Evolutionary conservation across 2,329 filamentous ascomycete genomes (phyloP), one percentile per base, ranked within the genome.

Genomic region (Aspergillus thermomutatus): DNA sequence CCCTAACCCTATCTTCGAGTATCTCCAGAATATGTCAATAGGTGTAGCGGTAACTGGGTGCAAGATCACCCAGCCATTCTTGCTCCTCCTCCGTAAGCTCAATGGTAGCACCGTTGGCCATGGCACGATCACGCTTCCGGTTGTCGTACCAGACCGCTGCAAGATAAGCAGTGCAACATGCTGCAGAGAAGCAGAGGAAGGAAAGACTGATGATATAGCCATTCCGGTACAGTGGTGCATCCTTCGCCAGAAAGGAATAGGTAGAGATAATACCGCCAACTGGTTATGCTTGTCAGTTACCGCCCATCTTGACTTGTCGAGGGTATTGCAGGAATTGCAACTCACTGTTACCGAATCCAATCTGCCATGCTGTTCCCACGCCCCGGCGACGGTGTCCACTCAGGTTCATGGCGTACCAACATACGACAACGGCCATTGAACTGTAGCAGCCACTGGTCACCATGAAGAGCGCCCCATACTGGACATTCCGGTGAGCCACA

Each of bases 401-500:
- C 1, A 91, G 77, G 65, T 92, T 92, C 84, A 91, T 91, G 64
- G 87, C 88, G 72, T 88, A 92, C 89, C 89, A 92, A 71, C 88
- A 92, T 7, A 92, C 83, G 46, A 92, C 85, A 28, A 96, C 87
- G 0, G 93, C 92, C 88, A 96, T 92, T n/a, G 92, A 90, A 1
- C 86, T 87, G 75, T 95, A 97, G 0, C 84, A 83, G 50, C 91
- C 91, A 77, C 87, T 87, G 1, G 90, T 88, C 50, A 95, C 85
- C 31, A 97, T 78, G 78, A 95, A 96, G 0, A 97, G 81, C 0
- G 88, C 90, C 0, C 80, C 88, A 66, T 96, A 97, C 71, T 94
- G 83, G 6, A 90, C 75, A 11, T 81, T 60, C 0, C 77, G 78
- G 70, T 91, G 83, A 14, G 58, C 64, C 6, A 56, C 53, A 68